These are phyloP conservation scores for Nidula microcarpa DNA, from an alignment of 768 basidiomycete species.

Conservation along the genomic window DNA sequence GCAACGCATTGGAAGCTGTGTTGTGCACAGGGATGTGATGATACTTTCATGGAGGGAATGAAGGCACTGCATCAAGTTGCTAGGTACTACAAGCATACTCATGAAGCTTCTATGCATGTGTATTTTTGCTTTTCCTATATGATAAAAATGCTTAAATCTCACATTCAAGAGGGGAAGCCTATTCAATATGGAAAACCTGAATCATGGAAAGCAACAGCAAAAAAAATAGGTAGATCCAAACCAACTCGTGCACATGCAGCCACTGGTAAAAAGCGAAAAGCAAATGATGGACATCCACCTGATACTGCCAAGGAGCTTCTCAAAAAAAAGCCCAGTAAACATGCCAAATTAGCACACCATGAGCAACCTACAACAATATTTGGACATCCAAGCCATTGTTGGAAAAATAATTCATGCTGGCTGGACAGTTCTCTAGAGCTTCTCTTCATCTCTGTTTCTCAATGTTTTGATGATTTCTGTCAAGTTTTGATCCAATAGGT, in stretches of 20 bases:
- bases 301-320: neutral
- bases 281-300: constrained; percentile 20
- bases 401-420: neutral
- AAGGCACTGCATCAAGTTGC: constrained; percentile 9
- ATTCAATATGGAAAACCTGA: too few species aligned
- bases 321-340: neutral
- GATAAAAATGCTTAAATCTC: constrained; percentile 7
- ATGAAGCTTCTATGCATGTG: constrained; percentile 1
- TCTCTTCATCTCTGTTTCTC: neutral
- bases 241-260: constrained; percentile 5
- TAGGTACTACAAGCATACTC: constrained; percentile 11
- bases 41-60: constrained; percentile 18
- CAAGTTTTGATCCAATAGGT: too few species aligned
- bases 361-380: too few species aligned
- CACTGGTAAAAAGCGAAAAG: constrained; percentile 7
- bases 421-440: neutral
- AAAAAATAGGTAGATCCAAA: constrained; percentile 11
- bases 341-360: too few species aligned
- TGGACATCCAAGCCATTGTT: neutral
- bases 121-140: too few species aligned
- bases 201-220: too few species aligned
- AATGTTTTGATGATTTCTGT: too few species aligned
- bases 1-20: constrained; percentile 7
- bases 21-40: neutral
- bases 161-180: constrained; percentile 16